phyloP scores from a whole-genome alignment of 2,329 filamentous ascomycete genomes.

The Calonectria honghensis region DNA sequence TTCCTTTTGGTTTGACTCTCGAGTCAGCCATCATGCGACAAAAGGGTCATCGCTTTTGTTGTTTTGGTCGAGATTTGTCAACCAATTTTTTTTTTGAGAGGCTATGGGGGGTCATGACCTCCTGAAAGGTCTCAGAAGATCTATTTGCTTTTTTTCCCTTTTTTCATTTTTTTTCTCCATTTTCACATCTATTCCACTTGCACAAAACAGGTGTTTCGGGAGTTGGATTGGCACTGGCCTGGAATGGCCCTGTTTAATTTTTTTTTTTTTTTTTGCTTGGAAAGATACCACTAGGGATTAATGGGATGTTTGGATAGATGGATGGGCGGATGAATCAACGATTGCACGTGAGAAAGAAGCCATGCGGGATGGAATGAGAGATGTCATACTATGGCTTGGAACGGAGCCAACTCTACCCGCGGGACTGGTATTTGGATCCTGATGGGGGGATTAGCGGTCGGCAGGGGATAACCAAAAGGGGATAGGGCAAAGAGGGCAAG shows the following conservation, averaged over 20 bases:
- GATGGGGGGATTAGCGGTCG: slow-evolving; percentile 21
- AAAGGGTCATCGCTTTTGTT: background rate
- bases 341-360: slow-evolving; percentile 21
- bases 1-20: slow-evolving; percentile 7
- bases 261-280: slow-evolving; percentile 20
- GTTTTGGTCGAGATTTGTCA: slow-evolving; percentile 1
- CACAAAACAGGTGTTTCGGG: slow-evolving; percentile 46
- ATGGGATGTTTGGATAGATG: slow-evolving; percentile 31
- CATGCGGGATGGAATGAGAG: slow-evolving; percentile 30
- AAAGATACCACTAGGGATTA: slow-evolving; percentile 48
- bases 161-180: slow-evolving; percentile 29
- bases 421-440: slow-evolving; percentile 35
- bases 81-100: slow-evolving; percentile 6
- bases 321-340: slow-evolving; percentile 14
- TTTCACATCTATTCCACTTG: slow-evolving; percentile 19
- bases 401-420: slow-evolving; percentile 31
- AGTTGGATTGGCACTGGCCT: slow-evolving; percentile 21
- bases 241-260: slow-evolving; percentile 11
- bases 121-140: slow-evolving; percentile 17
- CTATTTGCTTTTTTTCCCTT: slow-evolving; percentile 32
- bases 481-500: slow-evolving; percentile 20
- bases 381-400: slow-evolving; percentile 21
- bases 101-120: background rate
- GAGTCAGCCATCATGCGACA: background rate
- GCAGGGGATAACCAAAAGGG: slow-evolving; percentile 25